Percentiles rank a stretch among this genome's conserved stretches.
Evolutionary conservation across 2,329 filamentous ascomycete species (phyloP).

Genomic region (Xylariaceae sp.): DNA sequence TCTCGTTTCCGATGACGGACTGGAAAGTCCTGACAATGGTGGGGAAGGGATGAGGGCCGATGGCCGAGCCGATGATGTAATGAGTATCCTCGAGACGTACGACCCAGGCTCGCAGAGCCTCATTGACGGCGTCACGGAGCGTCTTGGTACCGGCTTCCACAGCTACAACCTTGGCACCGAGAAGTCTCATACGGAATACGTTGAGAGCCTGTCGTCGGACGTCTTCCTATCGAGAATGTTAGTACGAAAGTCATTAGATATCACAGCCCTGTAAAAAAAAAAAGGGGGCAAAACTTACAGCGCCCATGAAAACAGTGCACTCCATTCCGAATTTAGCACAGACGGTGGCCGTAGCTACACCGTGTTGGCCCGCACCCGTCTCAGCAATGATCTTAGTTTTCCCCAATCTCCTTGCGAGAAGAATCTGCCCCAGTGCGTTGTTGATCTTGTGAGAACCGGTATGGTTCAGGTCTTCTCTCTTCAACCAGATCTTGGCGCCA

Average conservation of each 20-base stretch:
- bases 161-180: constrained; percentile 86
- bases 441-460: constrained; percentile 99
- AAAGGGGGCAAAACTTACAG: constrained; percentile 39
- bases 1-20: constrained; percentile 91
- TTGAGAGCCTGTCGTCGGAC: constrained; percentile 94
- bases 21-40: constrained; percentile 98
- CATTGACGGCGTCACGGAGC: constrained; percentile 85
- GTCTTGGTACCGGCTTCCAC: constrained; percentile 86
- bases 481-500: constrained; percentile 94
- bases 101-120: constrained; percentile 91
- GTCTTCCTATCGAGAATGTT: constrained; percentile 56
- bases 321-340: constrained; percentile 98
- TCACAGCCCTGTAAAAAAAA: background rate
- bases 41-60: constrained; percentile 95
- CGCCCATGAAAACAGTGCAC: constrained; percentile 97
- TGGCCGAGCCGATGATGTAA: constrained; percentile 97
- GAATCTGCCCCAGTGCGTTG: constrained; percentile 89
- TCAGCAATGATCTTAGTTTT: constrained; percentile 98
- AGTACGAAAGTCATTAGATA: background rate
- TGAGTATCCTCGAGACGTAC: constrained; percentile 88
- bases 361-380: constrained; percentile 95
- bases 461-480: constrained; percentile 96
- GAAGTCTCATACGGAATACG: constrained; percentile 95
- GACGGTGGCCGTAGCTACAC: constrained; percentile 93
- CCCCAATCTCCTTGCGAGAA: constrained; percentile 77